Evolutionary conservation across 768 basidiomycete genomes (phyloP).

Genomic region (Suillus tomentosus): DNA sequence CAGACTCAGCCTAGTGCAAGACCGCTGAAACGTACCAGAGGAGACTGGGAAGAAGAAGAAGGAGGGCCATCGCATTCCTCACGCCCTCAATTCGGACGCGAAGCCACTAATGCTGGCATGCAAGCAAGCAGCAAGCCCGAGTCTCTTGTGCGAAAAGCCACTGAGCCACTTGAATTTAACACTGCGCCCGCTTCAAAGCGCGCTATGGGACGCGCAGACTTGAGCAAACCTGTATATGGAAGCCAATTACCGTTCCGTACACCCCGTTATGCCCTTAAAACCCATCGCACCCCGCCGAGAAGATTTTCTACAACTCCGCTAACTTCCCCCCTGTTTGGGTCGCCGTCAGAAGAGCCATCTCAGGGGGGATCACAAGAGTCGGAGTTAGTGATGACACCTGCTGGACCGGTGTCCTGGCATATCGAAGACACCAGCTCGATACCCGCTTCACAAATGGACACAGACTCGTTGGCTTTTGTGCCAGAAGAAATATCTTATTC

Average conservation of each 20-base stretch:
- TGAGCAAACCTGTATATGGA: constrained; percentile 11
- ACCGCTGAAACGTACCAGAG: constrained; percentile 40
- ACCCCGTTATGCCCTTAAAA: constrained; percentile 4
- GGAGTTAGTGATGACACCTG: constrained; percentile 51
- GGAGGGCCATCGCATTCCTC: constrained; percentile 18
- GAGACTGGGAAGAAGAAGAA: constrained; percentile 34
- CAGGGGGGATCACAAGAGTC: constrained; percentile 44
- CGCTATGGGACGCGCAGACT: constrained; percentile 8
- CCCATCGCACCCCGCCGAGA: constrained; percentile 5
- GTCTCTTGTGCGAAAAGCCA: constrained; percentile 33
- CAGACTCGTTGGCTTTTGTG: constrained; percentile 4
- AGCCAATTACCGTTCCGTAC: constrained; percentile 12
- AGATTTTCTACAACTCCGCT: constrained; percentile 23
- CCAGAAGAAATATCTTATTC: constrained; percentile 35
- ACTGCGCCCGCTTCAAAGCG: not conserved
- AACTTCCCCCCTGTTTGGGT: constrained; percentile 29
- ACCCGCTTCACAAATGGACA: constrained; percentile 41
- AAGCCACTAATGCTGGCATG: constrained; percentile 1
- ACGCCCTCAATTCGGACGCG: constrained; percentile 21
- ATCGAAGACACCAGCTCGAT: constrained; percentile 33
- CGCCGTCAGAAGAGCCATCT: constrained; percentile 24
- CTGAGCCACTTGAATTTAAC: constrained; percentile 34
- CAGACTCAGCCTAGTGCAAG: constrained; percentile 49
- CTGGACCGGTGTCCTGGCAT: constrained; percentile 35
- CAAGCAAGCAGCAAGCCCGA: constrained; percentile 25